A percentile compares a stretch with the other conserved stretches of the same genome.
Evolutionary conservation across 805 yeast species (phyloP).

Genomic region (Metschnikowia borealis): DNA sequence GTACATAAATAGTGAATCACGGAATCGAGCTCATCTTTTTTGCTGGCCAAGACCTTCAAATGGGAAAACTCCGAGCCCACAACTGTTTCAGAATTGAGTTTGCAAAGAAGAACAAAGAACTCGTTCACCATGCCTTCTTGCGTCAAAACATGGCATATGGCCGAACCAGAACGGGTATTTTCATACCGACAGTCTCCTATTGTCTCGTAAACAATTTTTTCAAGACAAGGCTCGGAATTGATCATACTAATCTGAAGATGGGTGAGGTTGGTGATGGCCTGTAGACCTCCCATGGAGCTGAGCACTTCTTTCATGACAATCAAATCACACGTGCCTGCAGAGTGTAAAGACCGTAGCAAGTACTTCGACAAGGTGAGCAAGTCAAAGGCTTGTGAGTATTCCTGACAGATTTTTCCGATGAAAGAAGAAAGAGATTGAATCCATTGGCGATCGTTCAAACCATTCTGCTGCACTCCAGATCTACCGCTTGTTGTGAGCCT

Average conservation of each 20-base stretch:
- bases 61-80: conserved; percentile 35
- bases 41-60: conserved; percentile 66
- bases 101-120: conserved; percentile 60
- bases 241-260: conserved; percentile 59
- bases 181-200: conserved; percentile 57
- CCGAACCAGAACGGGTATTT: conserved; percentile 44
- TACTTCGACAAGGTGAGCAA: conserved; percentile 57
- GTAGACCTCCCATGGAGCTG: conserved; percentile 74
- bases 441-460: conserved; percentile 80
- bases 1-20: conserved; percentile 65
- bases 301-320: conserved; percentile 66
- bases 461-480: conserved; percentile 66
- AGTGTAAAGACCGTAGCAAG: conserved; percentile 59
- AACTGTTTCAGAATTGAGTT: conserved; percentile 39
- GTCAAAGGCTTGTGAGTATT: conserved; percentile 52
- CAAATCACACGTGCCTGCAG: conserved; percentile 55
- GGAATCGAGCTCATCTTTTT: conserved; percentile 66
- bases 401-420: conserved; percentile 65
- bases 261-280: conserved; percentile 63
- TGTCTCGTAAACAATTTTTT: conserved; percentile 49
- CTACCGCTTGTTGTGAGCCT: conserved; percentile 66
- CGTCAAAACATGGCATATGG: conserved; percentile 45
- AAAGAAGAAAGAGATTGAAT: conserved; percentile 76
- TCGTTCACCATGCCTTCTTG: conserved; percentile 51
- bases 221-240: conserved; percentile 60